Evolutionary conservation across 2,329 filamentous ascomycete species (phyloP).

Genomic region (Colletotrichum abscissum): DNA sequence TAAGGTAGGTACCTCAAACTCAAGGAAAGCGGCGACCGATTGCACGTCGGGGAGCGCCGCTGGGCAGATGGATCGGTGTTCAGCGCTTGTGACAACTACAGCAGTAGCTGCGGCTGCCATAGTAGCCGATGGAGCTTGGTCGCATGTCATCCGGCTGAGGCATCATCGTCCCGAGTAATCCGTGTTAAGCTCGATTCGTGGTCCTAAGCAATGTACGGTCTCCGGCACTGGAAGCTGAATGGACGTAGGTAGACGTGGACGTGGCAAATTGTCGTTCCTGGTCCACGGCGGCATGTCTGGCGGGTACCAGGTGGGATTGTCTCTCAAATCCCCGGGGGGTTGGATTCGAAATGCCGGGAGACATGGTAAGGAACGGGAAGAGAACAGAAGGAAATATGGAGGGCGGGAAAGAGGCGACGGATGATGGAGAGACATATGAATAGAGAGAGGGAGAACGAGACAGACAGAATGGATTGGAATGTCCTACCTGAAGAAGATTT

Average conservation of each 20-base stretch:
- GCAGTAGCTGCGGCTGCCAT: not conserved
- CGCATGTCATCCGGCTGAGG: conserved; percentile 9
- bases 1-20: conserved; percentile 5
- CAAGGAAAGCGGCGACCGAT: not conserved
- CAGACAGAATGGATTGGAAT: conserved; percentile 13
- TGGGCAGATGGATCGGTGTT: not conserved
- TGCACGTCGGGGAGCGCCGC: not conserved
- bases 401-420: not conserved
- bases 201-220: not conserved
- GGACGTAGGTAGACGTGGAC: not conserved
- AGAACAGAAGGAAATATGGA: not conserved
- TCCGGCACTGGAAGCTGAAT: not conserved
- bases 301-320: not conserved
- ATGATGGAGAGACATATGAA: not conserved
- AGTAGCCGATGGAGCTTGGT: not conserved
- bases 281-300: not conserved
- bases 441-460: not conserved
- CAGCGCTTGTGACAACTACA: conserved; percentile 2
- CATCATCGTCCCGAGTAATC: not conserved
- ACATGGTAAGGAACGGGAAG: not conserved
- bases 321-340: not conserved
- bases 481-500: conserved; percentile 15
- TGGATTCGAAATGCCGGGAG: not conserved
- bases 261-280: not conserved
- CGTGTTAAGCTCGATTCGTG: not conserved